These are phyloP conservation scores for Apiospora phragmitis DNA, from an alignment of 2,329 filamentous ascomycete genomes.

Conservation along the genomic window DNA sequence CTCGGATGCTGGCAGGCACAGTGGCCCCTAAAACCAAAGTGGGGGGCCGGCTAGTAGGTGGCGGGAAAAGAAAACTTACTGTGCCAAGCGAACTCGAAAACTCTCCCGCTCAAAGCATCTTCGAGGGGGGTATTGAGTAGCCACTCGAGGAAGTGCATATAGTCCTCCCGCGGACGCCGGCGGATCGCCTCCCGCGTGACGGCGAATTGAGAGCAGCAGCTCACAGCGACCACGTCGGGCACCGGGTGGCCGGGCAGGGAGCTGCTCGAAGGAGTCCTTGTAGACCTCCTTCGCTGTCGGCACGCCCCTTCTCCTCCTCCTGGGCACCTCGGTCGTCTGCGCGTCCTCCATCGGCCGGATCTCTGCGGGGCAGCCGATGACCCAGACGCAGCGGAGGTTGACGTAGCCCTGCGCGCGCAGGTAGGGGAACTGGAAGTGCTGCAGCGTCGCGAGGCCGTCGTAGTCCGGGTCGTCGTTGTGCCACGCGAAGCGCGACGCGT, in stretches of 20 bases:
- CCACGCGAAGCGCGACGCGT: conserved; percentile 55
- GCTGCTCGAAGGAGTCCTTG: conserved; percentile 23
- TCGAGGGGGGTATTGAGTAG: conserved; percentile 43
- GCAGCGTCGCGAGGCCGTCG: conserved; percentile 49
- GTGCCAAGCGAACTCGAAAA: conserved; percentile 58
- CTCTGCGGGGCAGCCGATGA: conserved; percentile 25
- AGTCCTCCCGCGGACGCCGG: conserved; percentile 41
- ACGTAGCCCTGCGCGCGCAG: conserved; percentile 57
- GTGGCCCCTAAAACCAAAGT: conserved; percentile 45
- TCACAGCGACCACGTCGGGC: conserved; percentile 39
- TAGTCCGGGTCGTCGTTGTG: conserved; percentile 49
- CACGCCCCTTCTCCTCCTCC: neutral
- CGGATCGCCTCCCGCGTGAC: conserved; percentile 45
- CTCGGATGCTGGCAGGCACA: neutral
- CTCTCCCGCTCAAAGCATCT: conserved; percentile 45
- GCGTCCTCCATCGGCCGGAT: conserved; percentile 20
- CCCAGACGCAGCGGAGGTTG: conserved; percentile 54
- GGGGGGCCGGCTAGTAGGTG: conserved; percentile 41
- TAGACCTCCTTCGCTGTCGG: conserved; percentile 16
- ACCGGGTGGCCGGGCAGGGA: conserved; percentile 25
- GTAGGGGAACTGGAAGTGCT: conserved; percentile 50
- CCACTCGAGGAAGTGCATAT: conserved; percentile 48
- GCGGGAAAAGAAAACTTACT: conserved; percentile 13
- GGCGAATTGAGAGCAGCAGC: conserved; percentile 57
- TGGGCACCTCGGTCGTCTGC: conserved; percentile 11